phyloP scores from a whole-genome alignment of 352 stramenopile genomes.

The Phytophthora macrochlamydospora region DNA sequence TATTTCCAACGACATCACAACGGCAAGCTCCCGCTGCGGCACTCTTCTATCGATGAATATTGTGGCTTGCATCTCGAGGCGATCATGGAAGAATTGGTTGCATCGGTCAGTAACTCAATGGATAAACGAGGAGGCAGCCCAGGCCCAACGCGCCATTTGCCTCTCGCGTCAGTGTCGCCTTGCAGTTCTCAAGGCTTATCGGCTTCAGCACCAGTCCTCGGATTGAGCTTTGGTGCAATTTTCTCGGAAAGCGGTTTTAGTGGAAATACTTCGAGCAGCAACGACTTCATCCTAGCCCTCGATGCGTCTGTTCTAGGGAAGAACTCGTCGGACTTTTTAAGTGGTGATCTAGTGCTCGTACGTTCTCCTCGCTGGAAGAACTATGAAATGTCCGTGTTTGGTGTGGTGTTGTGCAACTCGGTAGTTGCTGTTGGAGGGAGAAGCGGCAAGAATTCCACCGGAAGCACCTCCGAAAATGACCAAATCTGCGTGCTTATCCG shows the following conservation, averaged over 20 bases:
- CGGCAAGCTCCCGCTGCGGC: slow-evolving; percentile 46
- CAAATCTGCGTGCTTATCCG: slow-evolving; percentile 72
- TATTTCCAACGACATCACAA: slow-evolving; percentile 38
- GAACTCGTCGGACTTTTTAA: slow-evolving; percentile 51
- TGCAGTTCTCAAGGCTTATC: slow-evolving; percentile 31
- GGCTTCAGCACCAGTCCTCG: slow-evolving; percentile 21
- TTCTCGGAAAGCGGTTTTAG: slow-evolving; percentile 79
- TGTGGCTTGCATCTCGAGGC: slow-evolving; percentile 58
- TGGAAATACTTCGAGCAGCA: slow-evolving; percentile 36
- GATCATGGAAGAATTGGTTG: slow-evolving; percentile 73
- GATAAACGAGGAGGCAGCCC: slow-evolving; percentile 42
- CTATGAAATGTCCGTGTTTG: slow-evolving; percentile 60
- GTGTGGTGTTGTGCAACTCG: slow-evolving; percentile 77
- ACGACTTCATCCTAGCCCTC: slow-evolving; percentile 76
- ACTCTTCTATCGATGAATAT: slow-evolving; percentile 62
- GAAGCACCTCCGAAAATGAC: slow-evolving; percentile 31
- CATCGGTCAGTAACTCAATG: slow-evolving; percentile 52
- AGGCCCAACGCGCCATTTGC: slow-evolving; percentile 22
- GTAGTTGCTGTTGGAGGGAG: slow-evolving; percentile 49
- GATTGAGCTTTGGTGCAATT: slow-evolving; percentile 58
- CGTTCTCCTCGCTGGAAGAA: slow-evolving; percentile 67
- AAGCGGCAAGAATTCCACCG: slow-evolving; percentile 5
- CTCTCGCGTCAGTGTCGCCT: slow-evolving; percentile 67
- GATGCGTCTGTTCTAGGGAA: slow-evolving; percentile 26
- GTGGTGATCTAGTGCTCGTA: slow-evolving; percentile 65